Evolutionary conservation across 2,329 filamentous ascomycete species (phyloP).

Genomic region (Fusarium armeniacum): DNA sequence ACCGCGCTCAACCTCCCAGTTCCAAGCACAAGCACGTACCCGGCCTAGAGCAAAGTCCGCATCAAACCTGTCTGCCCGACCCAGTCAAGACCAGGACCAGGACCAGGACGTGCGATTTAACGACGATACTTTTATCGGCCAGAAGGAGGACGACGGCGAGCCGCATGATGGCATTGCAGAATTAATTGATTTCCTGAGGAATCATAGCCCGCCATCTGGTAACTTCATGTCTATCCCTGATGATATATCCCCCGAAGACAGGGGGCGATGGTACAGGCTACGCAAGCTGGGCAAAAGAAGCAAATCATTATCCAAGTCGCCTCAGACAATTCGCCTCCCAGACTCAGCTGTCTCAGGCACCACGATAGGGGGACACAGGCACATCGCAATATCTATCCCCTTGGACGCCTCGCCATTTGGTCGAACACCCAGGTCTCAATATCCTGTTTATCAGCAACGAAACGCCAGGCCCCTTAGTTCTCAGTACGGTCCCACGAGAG

Average conservation of each 20-base stretch:
- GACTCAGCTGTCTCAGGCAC: constrained; percentile 69
- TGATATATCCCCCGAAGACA: constrained; percentile 49
- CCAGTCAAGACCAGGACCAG: constrained; percentile 24
- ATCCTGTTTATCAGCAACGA: constrained; percentile 50
- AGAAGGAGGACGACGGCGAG: constrained; percentile 30
- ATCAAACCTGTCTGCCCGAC: constrained; percentile 41
- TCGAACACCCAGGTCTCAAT: constrained; percentile 52
- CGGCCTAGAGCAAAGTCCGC: constrained; percentile 46
- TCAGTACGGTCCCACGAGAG: constrained; percentile 48
- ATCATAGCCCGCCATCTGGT: constrained; percentile 62
- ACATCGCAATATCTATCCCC: constrained; percentile 74
- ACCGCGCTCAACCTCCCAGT: constrained; percentile 9
- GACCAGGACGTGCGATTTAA: constrained; percentile 37
- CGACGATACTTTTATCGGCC: constrained; percentile 41
- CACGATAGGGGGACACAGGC: constrained; percentile 66
- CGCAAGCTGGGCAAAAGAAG: constrained; percentile 58
- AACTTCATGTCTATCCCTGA: constrained; percentile 66
- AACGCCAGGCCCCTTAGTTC: constrained; percentile 34
- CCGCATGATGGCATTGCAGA: constrained; percentile 52
- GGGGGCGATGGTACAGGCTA: constrained; percentile 60
- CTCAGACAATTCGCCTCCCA: constrained; percentile 60
- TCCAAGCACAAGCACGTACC: constrained; percentile 26
- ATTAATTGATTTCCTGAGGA: constrained; percentile 65
- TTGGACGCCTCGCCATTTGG: constrained; percentile 63
- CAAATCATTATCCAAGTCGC: constrained; percentile 53